A percentile compares a stretch with the other conserved stretches of the same genome.
Conservation (phyloP, 192 early-diverging fungal genomes). For the Globomyces pollinis-pini region DNA sequence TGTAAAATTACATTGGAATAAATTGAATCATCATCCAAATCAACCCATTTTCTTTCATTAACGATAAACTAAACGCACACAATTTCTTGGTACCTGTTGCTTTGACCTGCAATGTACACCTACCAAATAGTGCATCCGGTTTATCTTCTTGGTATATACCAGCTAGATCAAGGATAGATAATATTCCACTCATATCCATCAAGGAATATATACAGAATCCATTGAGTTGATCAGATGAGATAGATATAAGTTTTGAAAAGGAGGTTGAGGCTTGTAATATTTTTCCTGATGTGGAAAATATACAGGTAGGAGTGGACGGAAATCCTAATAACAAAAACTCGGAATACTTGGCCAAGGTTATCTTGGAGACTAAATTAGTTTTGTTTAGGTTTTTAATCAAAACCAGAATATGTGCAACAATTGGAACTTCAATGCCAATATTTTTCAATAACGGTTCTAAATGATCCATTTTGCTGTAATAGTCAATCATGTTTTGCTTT, state of each 20-base stretch:
- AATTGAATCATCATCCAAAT: neutral
- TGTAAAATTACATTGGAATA: conserved; percentile 5
- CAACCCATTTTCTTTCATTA: neutral
- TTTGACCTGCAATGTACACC: neutral
- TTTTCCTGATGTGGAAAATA: neutral
- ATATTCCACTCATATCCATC: conserved; percentile 3
- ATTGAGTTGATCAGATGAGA: neutral
- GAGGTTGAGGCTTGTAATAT: neutral
- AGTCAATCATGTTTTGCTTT: neutral
- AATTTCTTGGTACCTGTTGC: neutral
- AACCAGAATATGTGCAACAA: neutral
- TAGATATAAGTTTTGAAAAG: neutral
- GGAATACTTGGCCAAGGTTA: neutral
- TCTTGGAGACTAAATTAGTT: neutral
- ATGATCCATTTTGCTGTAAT: neutral
- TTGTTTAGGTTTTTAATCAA: neutral
- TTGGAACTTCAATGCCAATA: conserved; percentile 1
- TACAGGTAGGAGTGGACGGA: neutral
- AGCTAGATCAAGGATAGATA: conserved; percentile 2
- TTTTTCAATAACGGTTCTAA: neutral
- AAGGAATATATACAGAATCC: neutral
- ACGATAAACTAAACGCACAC: neutral
- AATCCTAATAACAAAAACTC: neutral
- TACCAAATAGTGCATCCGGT: neutral
- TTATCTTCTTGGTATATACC: neutral